Base-by-base conservation (phyloP, 805 yeast species). In the Pichia insulana region DNA sequence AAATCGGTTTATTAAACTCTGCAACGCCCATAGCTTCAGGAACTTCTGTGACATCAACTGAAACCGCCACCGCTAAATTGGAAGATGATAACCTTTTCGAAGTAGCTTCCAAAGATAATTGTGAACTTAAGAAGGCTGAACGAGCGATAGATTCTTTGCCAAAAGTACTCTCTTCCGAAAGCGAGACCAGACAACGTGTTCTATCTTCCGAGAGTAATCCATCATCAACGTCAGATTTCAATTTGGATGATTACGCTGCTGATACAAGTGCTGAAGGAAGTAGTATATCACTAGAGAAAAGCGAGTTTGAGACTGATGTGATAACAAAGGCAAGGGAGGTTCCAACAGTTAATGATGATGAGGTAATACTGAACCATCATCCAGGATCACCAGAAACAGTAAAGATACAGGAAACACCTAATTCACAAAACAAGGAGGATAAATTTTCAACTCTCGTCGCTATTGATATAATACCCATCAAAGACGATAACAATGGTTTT, bases 221-320 rank as follows among this genome's bases (percentile, higher is more conserved):
- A 17, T 44, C 50, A 0, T 41, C 47, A 13, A 22, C 41, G 7
- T 47, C 50, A 1, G 43, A 47, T 7, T 47, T 47, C 42, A 48
- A 47, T n/a, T 34, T 47, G 3, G 45, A 37, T 28, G 42, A 44
- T 25, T 47, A 47, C 33, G 42, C 43, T 11, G 40, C 37, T 16
- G 32, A 31, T 16, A 34, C n/a, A 18, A 33, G 18, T 12, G 8
- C 22, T 17, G 31, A 34, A 11, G 38, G 37, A 26, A 39, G 27
- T 8, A 10, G 17, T 2, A 28, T 17, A 7, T 40, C 47, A 19
- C 40, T 28, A 28, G 11, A 28, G 7, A 28, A 28, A 12, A 28
- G 31, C 13, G 31, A 28, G 25, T 22, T 22, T 22, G 25, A 16
- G 17, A 30, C 17, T 7, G 28, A 33, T 12, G 18, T 12, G 22